These are phyloP conservation scores for Linnemannia zychae DNA, from an alignment of 192 early-diverging fungal genomes.

Conservation along the genomic window DNA sequence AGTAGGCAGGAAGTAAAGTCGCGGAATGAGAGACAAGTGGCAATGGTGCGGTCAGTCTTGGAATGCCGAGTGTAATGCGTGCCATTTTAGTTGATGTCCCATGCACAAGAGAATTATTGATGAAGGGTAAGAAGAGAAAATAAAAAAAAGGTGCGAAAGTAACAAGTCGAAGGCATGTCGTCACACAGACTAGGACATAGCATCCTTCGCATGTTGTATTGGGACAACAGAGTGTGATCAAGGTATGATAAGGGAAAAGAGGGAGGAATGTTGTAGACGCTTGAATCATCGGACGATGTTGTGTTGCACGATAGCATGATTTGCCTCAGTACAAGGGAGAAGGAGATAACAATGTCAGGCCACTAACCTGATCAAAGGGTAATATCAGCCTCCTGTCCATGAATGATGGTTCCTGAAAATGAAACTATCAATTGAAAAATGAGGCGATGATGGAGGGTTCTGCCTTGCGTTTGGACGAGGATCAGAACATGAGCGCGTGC, in stretches of 20 bases:
- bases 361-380: not conserved
- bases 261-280: not conserved
- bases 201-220: too few species aligned
- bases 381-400: not conserved
- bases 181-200: not conserved
- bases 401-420: not conserved
- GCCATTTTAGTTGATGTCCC: not conserved
- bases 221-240: too few species aligned
- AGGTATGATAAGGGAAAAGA: not conserved
- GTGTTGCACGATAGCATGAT: not conserved
- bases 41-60: not conserved
- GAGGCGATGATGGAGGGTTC: not conserved
- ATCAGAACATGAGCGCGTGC: conserved; percentile 12
- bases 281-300: not conserved
- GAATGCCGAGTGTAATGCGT: not conserved
- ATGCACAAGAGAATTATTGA: not conserved
- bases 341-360: not conserved
- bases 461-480: not conserved
- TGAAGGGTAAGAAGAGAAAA: not conserved
- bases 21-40: not conserved
- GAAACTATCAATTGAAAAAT: not conserved
- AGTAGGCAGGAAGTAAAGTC: not conserved
- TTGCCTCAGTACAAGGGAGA: not conserved
- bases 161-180: not conserved
- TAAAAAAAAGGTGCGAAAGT: not conserved